Evolutionary conservation across 345 rosid species (phyloP), one percentile per base, ranked within the genome.

Genomic region (Capsella bursapastoris): DNA sequence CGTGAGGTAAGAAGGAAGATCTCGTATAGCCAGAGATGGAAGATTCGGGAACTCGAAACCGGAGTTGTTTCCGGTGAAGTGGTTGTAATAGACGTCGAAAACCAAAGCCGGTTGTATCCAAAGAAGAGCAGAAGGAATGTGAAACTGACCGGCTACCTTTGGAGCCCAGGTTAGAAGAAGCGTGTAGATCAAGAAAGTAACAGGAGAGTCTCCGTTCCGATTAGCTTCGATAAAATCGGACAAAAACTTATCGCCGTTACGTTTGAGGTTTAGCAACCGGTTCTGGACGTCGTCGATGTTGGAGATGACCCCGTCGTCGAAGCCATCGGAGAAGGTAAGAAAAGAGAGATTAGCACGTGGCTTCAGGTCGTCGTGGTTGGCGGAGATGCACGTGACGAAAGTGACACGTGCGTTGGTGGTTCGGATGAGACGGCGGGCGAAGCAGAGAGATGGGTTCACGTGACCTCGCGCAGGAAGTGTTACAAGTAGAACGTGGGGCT

Each of bases 21-120:
- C 90, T 1, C 72, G 67, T 64, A 29, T 12, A 0, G 32, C 44
- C 3, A 75, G 62, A 38, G 60, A 12, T 3, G 68, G 57, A 29
- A 75, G 63, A 49, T 61, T 68, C 10, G 8, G 86, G 27, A 91
- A 80, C 10, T 82, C 44, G n/a, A 16, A 28, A 52, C 14, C n/a
- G 0, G 81, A 57, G 0, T 78, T 49, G 22, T 79, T 82, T 3
- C 86, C 86, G 6, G 59, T 28, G 16, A 78, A 84, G 79, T 80
- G 77, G 34, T 77, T 78, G 64, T 86, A 77, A 72, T 87, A 89
- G 50, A 87, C 50, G 61, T 73, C 80, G 6, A 89, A 74, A 9
- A 83, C 88, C 0, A 83, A 76, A 3, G 97, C 89, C 0, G 94
- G 84, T 45, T 91, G 94, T 25, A 78, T 79, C 92, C 97, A 91